Conservation (phyloP, 2,329 filamentous ascomycete species). For the Cytospora schulzeri region DNA sequence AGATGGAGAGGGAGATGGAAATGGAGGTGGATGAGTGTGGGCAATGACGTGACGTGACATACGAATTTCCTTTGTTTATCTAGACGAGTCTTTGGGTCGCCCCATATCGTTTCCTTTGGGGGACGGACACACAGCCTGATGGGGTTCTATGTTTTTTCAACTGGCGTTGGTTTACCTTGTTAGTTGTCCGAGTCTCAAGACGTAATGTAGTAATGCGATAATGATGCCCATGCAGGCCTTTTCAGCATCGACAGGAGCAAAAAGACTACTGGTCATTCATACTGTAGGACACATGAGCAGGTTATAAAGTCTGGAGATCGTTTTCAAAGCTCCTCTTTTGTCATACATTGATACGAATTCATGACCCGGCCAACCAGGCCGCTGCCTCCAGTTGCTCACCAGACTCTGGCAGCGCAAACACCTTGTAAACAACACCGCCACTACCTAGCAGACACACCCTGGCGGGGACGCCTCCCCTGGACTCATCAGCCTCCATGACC, state of each 20-base stretch:
- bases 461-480: conserved; percentile 50
- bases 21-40: conserved; percentile 14
- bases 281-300: neutral
- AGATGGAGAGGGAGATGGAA: conserved; percentile 16
- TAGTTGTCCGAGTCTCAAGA: neutral
- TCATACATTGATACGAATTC: neutral
- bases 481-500: conserved; percentile 46
- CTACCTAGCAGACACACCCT: conserved; percentile 54
- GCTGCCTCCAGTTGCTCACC: neutral
- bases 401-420: conserved; percentile 48
- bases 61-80: neutral
- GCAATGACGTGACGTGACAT: neutral
- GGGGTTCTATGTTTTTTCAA: neutral
- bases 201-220: neutral
- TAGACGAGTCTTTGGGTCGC: neutral
- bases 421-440: conserved; percentile 50
- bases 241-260: neutral
- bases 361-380: neutral
- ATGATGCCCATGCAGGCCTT: neutral
- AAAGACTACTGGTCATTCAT: neutral
- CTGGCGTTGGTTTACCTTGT: neutral
- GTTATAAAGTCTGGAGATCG: too few species aligned
- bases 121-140: neutral
- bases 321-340: neutral
- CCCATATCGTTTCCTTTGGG: neutral